These are phyloP conservation scores for Batrachochytrium dendrobatidis DNA, from an alignment of 371 early-diverging fungal genomes.

Conservation along the genomic window DNA sequence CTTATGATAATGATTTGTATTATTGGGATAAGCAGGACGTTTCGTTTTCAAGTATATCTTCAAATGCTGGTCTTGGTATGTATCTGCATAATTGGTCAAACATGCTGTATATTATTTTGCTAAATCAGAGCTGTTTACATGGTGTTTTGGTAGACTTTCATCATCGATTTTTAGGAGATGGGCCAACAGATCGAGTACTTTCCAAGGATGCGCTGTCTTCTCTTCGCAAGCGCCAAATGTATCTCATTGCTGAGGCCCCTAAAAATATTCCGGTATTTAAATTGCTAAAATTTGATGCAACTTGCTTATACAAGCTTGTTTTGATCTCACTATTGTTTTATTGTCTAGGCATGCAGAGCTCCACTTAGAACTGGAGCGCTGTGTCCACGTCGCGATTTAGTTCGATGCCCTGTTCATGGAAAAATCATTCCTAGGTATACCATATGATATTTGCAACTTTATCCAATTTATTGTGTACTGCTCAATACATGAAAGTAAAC, in stretches of 20 bases:
- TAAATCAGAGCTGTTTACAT: neutral
- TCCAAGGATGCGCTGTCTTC: neutral
- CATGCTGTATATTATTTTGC: neutral
- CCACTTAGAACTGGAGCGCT: neutral
- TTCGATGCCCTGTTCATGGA: slow-evolving; percentile 3
- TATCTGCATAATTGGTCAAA: neutral
- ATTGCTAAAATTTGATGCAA: too few species aligned
- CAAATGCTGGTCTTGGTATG: neutral
- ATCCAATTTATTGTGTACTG: too few species aligned
- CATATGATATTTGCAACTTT: neutral
- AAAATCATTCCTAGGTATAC: neutral
- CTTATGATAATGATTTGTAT: neutral
- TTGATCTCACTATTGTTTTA: too few species aligned
- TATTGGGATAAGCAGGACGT: neutral
- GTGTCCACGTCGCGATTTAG: neutral
- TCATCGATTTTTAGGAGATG: slow-evolving; percentile 3
- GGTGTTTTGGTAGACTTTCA: neutral
- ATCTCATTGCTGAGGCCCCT: neutral
- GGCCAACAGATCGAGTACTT: neutral
- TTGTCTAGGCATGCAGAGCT: neutral
- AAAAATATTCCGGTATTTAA: slow-evolving; percentile 1
- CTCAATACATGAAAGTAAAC: too few species aligned
- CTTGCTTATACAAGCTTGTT: too few species aligned
- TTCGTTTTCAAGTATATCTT: neutral
- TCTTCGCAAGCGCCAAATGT: neutral